These are phyloP conservation scores for Vigna reflexopilosa DNA, from an alignment of 306 rosid species.

Conservation along the genomic window DNA sequence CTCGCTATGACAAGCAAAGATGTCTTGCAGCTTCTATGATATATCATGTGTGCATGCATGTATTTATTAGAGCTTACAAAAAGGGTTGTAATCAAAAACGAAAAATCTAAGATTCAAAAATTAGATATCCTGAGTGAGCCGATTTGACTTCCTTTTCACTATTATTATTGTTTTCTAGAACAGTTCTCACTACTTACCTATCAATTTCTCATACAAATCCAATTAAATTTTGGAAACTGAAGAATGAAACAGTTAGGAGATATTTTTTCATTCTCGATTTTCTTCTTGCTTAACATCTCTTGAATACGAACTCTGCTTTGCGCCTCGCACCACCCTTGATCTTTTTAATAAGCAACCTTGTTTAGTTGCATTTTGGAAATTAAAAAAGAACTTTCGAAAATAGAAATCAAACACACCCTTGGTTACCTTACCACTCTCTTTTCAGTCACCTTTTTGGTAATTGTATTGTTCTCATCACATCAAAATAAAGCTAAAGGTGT, in stretches of 20 bases:
- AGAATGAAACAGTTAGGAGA: neutral
- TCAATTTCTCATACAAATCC: neutral
- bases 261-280: neutral
- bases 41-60: neutral
- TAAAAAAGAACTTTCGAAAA: neutral
- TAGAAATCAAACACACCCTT: neutral
- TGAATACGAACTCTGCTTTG: neutral
- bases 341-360: neutral
- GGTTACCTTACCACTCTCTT: neutral
- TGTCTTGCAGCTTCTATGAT: neutral
- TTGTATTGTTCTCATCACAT: slow-evolving; percentile 1
- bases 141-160: neutral
- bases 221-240: neutral
- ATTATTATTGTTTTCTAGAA: neutral
- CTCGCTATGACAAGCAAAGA: neutral
- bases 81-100: neutral
- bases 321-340: neutral
- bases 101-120: neutral
- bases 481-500: neutral
- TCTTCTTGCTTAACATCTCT: neutral
- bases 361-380: neutral
- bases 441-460: slow-evolving; percentile 10
- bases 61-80: slow-evolving; percentile 1
- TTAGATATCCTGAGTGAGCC: neutral
- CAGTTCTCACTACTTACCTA: neutral